Percentiles rank a stretch among this genome's conserved stretches.
phyloP scores from a whole-genome alignment of 2,329 filamentous ascomycete genomes.

The Lithohypha guttulata region DNA sequence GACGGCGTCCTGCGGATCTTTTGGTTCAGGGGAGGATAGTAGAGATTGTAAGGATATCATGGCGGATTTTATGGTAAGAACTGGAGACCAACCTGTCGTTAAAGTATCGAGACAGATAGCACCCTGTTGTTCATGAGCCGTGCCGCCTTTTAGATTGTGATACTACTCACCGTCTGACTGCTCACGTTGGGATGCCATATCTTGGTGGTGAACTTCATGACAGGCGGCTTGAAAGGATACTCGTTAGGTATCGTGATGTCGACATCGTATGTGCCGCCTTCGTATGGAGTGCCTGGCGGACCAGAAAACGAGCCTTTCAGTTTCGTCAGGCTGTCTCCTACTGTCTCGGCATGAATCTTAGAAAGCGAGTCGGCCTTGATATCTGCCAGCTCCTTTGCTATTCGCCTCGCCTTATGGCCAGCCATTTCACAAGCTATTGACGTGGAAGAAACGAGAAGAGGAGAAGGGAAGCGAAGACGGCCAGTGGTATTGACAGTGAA shows the following conservation, averaged over 20 bases:
- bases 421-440: constrained; percentile 32
- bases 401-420: constrained; percentile 47
- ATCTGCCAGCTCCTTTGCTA: constrained; percentile 40
- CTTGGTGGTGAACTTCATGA: constrained; percentile 84
- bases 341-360: constrained; percentile 59
- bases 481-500: no score
- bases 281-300: constrained; percentile 87
- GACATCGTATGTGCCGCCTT: constrained; percentile 69
- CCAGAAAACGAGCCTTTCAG: constrained; percentile 74
- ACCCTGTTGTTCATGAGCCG: constrained; percentile 46
- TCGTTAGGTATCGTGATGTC: constrained; percentile 79
- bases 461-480: background rate
- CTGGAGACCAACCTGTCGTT: constrained; percentile 81
- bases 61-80: constrained; percentile 91
- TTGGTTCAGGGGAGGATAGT: constrained; percentile 85
- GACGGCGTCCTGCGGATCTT: constrained; percentile 92
- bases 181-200: constrained; percentile 98
- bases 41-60: constrained; percentile 88
- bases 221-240: constrained; percentile 87
- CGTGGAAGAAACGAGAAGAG: background rate
- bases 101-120: constrained; percentile 95
- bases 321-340: constrained; percentile 62
- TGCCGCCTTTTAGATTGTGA: background rate
- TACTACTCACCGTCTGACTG: constrained; percentile 66
- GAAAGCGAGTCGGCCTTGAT: constrained; percentile 57